Base-by-base conservation (phyloP, 441 rosid species). In the Adansonia gregorii region DNA sequence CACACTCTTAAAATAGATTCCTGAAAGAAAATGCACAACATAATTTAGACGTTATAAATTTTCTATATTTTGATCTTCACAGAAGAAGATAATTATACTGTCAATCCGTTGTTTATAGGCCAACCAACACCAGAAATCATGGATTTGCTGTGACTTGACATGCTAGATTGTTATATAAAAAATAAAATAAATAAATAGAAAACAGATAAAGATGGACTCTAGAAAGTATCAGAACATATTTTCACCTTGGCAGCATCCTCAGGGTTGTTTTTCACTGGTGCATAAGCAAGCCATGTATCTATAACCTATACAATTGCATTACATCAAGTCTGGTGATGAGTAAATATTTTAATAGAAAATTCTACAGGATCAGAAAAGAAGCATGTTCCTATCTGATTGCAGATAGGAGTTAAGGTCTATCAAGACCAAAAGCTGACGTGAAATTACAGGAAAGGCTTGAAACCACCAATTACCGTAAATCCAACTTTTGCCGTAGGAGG, bases 181-280 rank as follows among this genome's bases (percentile, higher is more conserved):
- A n/a, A n/a, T 15, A 31, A 31, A 31, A 31, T 31, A 31, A 31
- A 31, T 31, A 31, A 2, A 31, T 31, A 31, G 2, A 31, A 0
- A 17, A 2, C 17, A 27, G 22, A 24, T 52, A 19, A 55, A 54
- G 39, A 63, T 19, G 19, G 20, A 15, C 2, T 3, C 20, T 6
- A 65, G 52, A 27, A 61, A 70, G 4, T 35, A 76, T 20, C 52
- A 39, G 59, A 59, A 67, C 19, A 77, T 20, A 60, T 10, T 22
- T 43, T 76, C 76, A 90, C 94, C 91, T 89, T 91, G 39, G 54
- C 54, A 49, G 54, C 54, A 49, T 49, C 54, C n/a, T 49, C n/a
- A 49, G 54, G 54, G n/a, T 49, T 49, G 54, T 49, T 49, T 49
- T 49, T 49, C 54, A 49, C 54, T 6, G 54, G 54, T 49, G 54